A percentile compares a stretch with the other conserved stretches of the same genome.
Conservation (phyloP, 371 early-diverging fungal species). For the Mucor irregularis region DNA sequence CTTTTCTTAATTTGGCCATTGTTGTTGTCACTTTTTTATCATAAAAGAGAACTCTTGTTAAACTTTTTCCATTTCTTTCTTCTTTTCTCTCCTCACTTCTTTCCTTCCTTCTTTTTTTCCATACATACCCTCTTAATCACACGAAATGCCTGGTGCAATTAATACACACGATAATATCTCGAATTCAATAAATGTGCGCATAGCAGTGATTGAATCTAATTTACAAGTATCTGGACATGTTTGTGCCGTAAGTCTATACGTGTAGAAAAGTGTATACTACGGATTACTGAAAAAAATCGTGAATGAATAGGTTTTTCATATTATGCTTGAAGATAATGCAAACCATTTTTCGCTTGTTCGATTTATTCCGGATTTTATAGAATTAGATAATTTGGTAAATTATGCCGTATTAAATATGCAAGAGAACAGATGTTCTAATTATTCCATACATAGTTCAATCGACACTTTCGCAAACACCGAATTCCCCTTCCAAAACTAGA, state of each 20-base stretch:
- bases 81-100: conserved; percentile 5
- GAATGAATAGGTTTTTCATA: conserved; percentile 49
- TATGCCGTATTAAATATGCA: background rate
- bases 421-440: background rate
- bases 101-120: conserved; percentile 1
- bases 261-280: too few relatives aligned
- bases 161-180: background rate
- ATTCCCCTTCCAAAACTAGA: conserved; percentile 21
- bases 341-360: conserved; percentile 53
- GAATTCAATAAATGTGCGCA: conserved; percentile 3
- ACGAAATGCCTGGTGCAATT: conserved; percentile 11
- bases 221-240: conserved; percentile 8
- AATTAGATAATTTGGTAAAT: conserved; percentile 60
- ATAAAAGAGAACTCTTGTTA: background rate
- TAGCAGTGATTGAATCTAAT: conserved; percentile 24
- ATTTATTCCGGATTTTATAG: conserved; percentile 58
- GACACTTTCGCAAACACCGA: conserved; percentile 24
- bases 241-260: conserved; percentile 17
- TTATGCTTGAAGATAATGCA: conserved; percentile 50
- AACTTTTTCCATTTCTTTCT: background rate
- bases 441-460: conserved; percentile 8
- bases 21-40: conserved; percentile 4
- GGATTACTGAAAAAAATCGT: background rate
- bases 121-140: background rate
- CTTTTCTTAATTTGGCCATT: conserved; percentile 1